Base-by-base conservation (phyloP, 2,329 filamentous ascomycete genomes). In the Mariannaea sp. region DNA sequence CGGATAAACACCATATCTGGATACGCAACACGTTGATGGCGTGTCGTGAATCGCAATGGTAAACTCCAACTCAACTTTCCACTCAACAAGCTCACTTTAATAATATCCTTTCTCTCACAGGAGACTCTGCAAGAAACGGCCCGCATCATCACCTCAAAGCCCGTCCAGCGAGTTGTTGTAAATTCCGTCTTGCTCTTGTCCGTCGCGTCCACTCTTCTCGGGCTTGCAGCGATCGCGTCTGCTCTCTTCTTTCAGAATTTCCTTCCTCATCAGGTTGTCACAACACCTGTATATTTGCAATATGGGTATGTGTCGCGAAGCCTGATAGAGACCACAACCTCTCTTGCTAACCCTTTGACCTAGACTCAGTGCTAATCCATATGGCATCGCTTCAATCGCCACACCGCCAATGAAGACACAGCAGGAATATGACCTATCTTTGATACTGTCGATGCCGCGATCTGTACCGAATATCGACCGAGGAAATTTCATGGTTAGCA, bases 401-500 rank as follows among this genome's bases (percentile, higher is more conserved):
- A 59, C 57, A 2, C 70, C 75, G 13, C 78, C 82, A 40, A 75
- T 94, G 57, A 84, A 88, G 60, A 77, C 84, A 14, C 79, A 83
- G 40, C 93, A 97, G 70, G 81, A 86, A 41, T 99, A 99, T 77
- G 92, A 97, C 70, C 81, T 99, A 35, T 80, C 82, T 5, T 79
- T 97, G 1, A 78, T 84, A 17, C 79, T 99, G 26, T 81, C 83
- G 3, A 78, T 99, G 58, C 94, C 94, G 14, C 85, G 87, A 33
- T 94, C 90, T 2, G 85, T 84, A 0, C 73, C 80, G 2, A 99
- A 99, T 66, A 74, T 89, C 17, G 82, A 81, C 2, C 82, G 83
- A 12, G 94, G 94, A 22, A 97, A 97, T 74, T 97, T 97, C 78
- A 99, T 99, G 94, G 77, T 97, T 14, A 87, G 89, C 40, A 75